Evolutionary conservation across 1,284 basidiomycete genomes (phyloP).

Genomic region (Leccinum fallax): DNA sequence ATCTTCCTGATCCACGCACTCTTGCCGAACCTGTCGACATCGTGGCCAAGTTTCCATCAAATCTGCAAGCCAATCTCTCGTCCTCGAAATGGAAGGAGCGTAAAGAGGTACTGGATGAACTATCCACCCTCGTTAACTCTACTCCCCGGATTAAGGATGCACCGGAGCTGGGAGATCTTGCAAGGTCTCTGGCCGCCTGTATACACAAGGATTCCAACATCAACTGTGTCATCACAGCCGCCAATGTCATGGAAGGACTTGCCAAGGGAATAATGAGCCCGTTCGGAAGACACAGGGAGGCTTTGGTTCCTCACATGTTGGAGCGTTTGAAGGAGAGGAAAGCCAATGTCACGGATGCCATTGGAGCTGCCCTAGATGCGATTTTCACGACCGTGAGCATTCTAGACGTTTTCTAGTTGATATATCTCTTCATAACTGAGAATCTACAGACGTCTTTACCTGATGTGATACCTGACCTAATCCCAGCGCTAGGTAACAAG

Average conservation of each 20-base stretch:
- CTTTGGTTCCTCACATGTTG: constrained; percentile 78
- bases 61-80: constrained; percentile 72
- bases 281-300: constrained; percentile 80
- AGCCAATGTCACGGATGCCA: constrained; percentile 84
- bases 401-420: constrained; percentile 6
- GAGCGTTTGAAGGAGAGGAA: constrained; percentile 97
- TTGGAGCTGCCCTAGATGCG: constrained; percentile 88
- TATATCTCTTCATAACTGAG: constrained; percentile 14
- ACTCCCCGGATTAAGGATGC: constrained; percentile 82
- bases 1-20: constrained; percentile 76
- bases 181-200: constrained; percentile 77
- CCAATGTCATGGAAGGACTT: constrained; percentile 84
- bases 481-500: constrained; percentile 82
- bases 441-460: constrained; percentile 68
- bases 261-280: constrained; percentile 79
- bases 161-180: constrained; percentile 72
- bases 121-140: constrained; percentile 71
- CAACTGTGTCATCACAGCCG: constrained; percentile 91
- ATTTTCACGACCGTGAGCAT: constrained; percentile 78
- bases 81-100: constrained; percentile 99
- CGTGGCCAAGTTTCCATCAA: constrained; percentile 72
- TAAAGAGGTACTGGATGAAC: constrained; percentile 88
- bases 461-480: constrained; percentile 86
- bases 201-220: constrained; percentile 94
- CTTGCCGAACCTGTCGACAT: constrained; percentile 87